phyloP scores from a whole-genome alignment of 1,139 yeast genomes.

The Geotrichum klebahnii region DNA sequence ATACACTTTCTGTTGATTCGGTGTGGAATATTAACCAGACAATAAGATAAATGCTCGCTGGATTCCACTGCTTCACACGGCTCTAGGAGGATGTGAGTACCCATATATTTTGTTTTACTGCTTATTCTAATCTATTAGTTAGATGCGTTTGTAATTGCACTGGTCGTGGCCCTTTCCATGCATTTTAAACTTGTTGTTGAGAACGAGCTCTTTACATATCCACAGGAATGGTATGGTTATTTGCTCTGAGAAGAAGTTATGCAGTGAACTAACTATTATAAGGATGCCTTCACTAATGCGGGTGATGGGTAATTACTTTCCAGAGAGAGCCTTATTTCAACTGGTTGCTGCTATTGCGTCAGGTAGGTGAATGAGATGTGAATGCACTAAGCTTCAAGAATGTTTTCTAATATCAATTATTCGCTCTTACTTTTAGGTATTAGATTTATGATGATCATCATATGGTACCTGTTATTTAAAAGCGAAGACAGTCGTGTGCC shows the following conservation, averaged over 20 bases:
- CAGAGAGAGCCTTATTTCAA: constrained; percentile 76
- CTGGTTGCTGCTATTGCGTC: constrained; percentile 67
- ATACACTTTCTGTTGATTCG: not conserved
- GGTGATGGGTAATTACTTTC: constrained; percentile 42
- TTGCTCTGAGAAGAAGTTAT: no score
- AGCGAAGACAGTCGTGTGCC: constrained; percentile 8
- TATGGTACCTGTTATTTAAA: constrained; percentile 59
- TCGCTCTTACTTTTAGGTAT: constrained; percentile 35
- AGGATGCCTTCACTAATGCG: constrained; percentile 16
- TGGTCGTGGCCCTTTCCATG: constrained; percentile 10
- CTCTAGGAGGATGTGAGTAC: constrained; percentile 16
- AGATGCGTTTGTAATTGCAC: constrained; percentile 13
- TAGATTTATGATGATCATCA: constrained; percentile 63
- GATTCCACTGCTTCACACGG: constrained; percentile 18
- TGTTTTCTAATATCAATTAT: no score
- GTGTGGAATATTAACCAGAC: not conserved
- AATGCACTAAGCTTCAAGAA: constrained; percentile 48
- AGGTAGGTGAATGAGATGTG: constrained; percentile 52
- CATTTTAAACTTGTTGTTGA: constrained; percentile 14
- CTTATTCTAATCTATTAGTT: not conserved
- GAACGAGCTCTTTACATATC: constrained; percentile 14
- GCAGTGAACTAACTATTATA: not conserved
- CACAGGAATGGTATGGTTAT: constrained; percentile 16
- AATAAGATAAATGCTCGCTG: constrained; percentile 20
- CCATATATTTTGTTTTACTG: not conserved